Conservation (phyloP, 2,329 filamentous ascomycete genomes). For the Cercospora janseana region DNA sequence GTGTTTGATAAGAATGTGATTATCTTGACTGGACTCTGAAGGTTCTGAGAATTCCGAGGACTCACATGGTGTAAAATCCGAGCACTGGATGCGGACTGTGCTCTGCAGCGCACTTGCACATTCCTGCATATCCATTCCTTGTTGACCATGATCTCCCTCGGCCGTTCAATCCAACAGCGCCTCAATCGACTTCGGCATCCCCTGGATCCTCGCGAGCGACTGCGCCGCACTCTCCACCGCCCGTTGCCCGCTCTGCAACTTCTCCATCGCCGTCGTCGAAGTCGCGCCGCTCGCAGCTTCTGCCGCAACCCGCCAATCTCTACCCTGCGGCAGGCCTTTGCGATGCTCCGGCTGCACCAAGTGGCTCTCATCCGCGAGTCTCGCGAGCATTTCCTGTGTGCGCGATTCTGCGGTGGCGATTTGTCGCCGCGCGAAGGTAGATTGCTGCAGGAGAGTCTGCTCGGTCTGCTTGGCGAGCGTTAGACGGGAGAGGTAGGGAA, state of each 20-base stretch:
- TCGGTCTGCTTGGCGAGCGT: slow-evolving; percentile 26
- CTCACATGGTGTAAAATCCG: too few relatives aligned
- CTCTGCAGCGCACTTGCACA: too few relatives aligned
- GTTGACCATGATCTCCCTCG: not conserved
- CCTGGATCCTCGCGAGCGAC: slow-evolving; percentile 22
- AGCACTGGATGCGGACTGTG: too few relatives aligned
- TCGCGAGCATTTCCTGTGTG: slow-evolving; percentile 29
- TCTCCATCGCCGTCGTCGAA: slow-evolving; percentile 18
- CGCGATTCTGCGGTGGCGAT: slow-evolving; percentile 28
- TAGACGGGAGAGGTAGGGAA: slow-evolving; percentile 31
- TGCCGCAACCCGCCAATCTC: slow-evolving; percentile 32
- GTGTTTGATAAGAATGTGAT: not conserved
- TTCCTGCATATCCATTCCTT: too few relatives aligned
- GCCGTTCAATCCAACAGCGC: slow-evolving; percentile 1
- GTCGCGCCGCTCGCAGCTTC: slow-evolving; percentile 24
- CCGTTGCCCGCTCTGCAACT: slow-evolving; percentile 23
- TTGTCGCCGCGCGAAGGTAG: slow-evolving; percentile 30
- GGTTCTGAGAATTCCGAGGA: too few relatives aligned
- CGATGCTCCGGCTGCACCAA: slow-evolving; percentile 31
- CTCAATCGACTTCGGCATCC: slow-evolving; percentile 22
- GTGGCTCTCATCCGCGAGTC: slow-evolving; percentile 39
- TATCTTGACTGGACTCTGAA: not conserved
- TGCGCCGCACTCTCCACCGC: slow-evolving; percentile 21
- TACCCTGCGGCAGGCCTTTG: slow-evolving; percentile 25
- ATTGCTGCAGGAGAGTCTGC: slow-evolving; percentile 31